Base-by-base conservation (phyloP, 345 rosid species). In the Firmiana major region DNA sequence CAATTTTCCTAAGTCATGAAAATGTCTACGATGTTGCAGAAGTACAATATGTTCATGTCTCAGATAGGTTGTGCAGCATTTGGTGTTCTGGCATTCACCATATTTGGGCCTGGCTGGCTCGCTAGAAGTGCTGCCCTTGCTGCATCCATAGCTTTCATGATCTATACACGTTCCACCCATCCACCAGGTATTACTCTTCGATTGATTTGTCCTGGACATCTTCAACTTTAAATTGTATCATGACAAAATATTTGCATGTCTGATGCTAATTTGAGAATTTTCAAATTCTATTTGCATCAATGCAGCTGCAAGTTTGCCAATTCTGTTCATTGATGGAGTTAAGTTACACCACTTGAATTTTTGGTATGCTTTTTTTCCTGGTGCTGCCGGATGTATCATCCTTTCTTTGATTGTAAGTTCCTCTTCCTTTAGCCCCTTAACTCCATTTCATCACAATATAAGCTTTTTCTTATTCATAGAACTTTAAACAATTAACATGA, bases 51-150 rank as follows among this genome's bases (percentile, higher is more conserved):
- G 82, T 95, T 95, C 89, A 82, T 88, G 87, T 91, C 97, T 67
- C 98, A 95, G 79, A 89, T 91, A 60, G 98, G 96, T 9, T 95
- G 99, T 94, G 96, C 97, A 26, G 92, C 91, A n/a, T 85, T 92
- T 6, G 99, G 98, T 43, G 98, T 95, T 26, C n/a, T 91, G 54
- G 94, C 97, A 4, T 85, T 93, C 74, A 53, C 90, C 9, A 10
- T 85, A 64, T 86, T 93, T 55, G 99, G 98, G 0, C 91, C 98
- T 0, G 91, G 98, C 12, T 93, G 96, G 97, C 90, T 95, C 59
- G 90, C 98, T 63, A 87, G 98, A 75, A 92, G 94, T 48, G 80
- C 83, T 6, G 96, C 91, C 12, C 89, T 93, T 1, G 90, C 99
- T 70, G 90, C 93, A 53, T 92, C 97, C 28, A 77, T 93, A 45